A percentile compares a stretch with the other conserved stretches of the same genome.
These are phyloP conservation scores for Kodamaea arcana DNA, from an alignment of 1,139 yeast genomes.

Conservation along the genomic window DNA sequence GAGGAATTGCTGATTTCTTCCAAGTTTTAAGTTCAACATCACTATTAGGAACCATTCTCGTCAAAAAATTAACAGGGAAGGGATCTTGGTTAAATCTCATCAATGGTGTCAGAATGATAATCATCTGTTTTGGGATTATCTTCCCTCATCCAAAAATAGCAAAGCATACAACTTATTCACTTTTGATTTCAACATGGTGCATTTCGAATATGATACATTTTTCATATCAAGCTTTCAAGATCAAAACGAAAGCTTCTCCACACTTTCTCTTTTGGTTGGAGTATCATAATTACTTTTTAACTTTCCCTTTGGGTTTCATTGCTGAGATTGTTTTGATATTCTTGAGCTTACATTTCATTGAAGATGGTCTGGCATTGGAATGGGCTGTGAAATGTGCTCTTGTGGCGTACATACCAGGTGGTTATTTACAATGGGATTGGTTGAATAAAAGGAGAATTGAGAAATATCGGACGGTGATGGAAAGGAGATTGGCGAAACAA, in stretches of 20 bases:
- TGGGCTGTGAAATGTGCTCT: conserved; percentile 23
- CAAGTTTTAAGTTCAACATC: conserved; percentile 41
- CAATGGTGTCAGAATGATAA: conserved; percentile 32
- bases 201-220: conserved; percentile 38
- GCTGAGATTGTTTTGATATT: conserved; percentile 54
- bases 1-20: conserved; percentile 66
- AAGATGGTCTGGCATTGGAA: conserved; percentile 30
- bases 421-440: conserved; percentile 34
- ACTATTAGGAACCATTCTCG: background rate
- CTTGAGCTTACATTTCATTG: conserved; percentile 44
- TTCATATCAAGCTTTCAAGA: conserved; percentile 45
- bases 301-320: conserved; percentile 42
- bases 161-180: conserved; percentile 45
- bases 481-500: conserved; percentile 15
- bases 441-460: conserved; percentile 19
- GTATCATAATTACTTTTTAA: conserved; percentile 36
- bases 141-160: conserved; percentile 48
- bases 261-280: conserved; percentile 35
- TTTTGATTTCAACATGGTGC: conserved; percentile 46
- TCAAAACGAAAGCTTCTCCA: conserved; percentile 34
- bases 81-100: conserved; percentile 27
- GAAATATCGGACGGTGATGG: conserved; percentile 23
- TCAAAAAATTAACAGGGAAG: conserved; percentile 2
- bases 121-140: conserved; percentile 45
- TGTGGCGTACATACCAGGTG: conserved; percentile 35